Evolutionary conservation across 805 yeast species (phyloP).

Genomic region (Kregervanrija delftensis): DNA sequence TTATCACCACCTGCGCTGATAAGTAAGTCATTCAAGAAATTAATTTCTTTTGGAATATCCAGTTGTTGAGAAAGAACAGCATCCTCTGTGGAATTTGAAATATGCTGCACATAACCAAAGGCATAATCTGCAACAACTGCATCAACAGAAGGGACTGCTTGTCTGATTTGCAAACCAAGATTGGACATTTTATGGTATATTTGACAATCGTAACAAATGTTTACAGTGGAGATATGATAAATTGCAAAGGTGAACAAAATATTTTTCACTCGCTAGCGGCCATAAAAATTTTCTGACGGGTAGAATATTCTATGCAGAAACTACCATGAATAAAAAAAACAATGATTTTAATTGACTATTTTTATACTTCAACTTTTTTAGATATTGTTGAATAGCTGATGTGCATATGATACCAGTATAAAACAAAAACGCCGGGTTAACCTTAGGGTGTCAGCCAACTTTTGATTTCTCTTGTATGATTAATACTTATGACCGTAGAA

Average conservation of each 20-base stretch:
- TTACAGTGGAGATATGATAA: background rate
- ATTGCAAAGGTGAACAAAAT: background rate
- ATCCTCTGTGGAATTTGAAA: slow-evolving; percentile 72
- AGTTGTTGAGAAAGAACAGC: slow-evolving; percentile 72
- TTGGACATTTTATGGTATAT: slow-evolving; percentile 23
- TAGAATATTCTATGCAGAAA: background rate
- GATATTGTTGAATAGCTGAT: too few species aligned
- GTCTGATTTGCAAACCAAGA: slow-evolving; percentile 55
- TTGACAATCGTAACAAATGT: too few species aligned
- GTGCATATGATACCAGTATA: too few species aligned
- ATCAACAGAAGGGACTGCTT: slow-evolving; percentile 81
- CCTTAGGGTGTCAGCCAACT: too few species aligned
- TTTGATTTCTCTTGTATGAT: too few species aligned
- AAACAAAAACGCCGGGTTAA: too few species aligned
- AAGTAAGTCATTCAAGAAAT: slow-evolving; percentile 58
- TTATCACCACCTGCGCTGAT: slow-evolving; percentile 76
- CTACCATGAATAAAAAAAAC: background rate
- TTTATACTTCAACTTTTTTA: too few species aligned
- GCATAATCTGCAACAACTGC: slow-evolving; percentile 86
- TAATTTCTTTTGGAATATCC: slow-evolving; percentile 60
- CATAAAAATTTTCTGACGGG: too few species aligned
- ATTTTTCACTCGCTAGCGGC: too few species aligned
- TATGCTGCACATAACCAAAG: slow-evolving; percentile 80
- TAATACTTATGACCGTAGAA: too few species aligned
- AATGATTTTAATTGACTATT: too few species aligned